Conservation (phyloP, 2,329 filamentous ascomycete species). For the Dactylellina leptospora region DNA sequence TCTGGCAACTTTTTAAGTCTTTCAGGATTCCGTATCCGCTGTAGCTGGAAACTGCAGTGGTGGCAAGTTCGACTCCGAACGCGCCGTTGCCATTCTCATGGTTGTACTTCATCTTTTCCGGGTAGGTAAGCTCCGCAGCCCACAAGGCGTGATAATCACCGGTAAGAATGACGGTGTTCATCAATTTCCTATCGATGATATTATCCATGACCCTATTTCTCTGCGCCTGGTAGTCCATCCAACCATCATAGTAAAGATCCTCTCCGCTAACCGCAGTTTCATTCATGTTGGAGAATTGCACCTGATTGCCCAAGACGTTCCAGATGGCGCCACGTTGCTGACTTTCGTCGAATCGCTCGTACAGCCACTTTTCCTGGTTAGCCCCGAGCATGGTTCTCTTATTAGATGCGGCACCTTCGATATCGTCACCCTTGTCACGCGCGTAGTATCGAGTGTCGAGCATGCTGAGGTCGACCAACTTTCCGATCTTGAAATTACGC, state of each 20-base stretch:
- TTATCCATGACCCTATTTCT: slow-evolving; percentile 53
- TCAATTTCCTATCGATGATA: slow-evolving; percentile 52
- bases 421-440: slow-evolving; percentile 70
- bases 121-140: slow-evolving; percentile 54
- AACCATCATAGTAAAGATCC: slow-evolving; percentile 54
- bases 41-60: slow-evolving; percentile 54
- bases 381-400: slow-evolving; percentile 73
- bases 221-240: slow-evolving; percentile 55
- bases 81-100: slow-evolving; percentile 52
- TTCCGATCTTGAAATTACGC: slow-evolving; percentile 73
- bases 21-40: slow-evolving; percentile 50
- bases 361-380: slow-evolving; percentile 79
- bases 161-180: slow-evolving; percentile 53
- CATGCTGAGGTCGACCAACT: slow-evolving; percentile 73
- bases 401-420: slow-evolving; percentile 71
- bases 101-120: slow-evolving; percentile 53
- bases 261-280: slow-evolving; percentile 51
- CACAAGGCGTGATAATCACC: slow-evolving; percentile 55
- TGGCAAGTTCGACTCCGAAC: slow-evolving; percentile 54
- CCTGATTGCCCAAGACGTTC: slow-evolving; percentile 76
- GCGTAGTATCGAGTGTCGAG: slow-evolving; percentile 76
- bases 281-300: slow-evolving; percentile 70
- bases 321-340: slow-evolving; percentile 74
- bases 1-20: slow-evolving; percentile 36
- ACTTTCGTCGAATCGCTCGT: slow-evolving; percentile 68